A percentile compares a stretch with the other conserved stretches of the same genome.
Conservation (phyloP, 768 basidiomycete species). For the Mycena amicta region DNA sequence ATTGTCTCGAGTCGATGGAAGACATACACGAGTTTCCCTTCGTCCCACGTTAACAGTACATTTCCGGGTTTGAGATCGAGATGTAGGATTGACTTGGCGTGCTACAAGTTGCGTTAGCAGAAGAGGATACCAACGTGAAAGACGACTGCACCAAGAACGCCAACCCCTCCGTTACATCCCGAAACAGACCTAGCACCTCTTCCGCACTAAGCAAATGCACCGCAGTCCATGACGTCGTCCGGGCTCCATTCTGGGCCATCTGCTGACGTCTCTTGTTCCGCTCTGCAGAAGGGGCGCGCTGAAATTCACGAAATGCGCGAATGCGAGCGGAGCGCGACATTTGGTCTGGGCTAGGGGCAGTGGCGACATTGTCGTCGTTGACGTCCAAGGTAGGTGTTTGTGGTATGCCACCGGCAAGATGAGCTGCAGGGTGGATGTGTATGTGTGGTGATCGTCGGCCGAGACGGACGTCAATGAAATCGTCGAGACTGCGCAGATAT, state of each 20-base stretch:
- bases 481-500: slow-evolving; percentile 59
- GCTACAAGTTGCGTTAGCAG: slow-evolving; percentile 47
- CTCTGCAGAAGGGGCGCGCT: slow-evolving; percentile 64
- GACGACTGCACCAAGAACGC: slow-evolving; percentile 70
- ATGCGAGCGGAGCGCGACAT: slow-evolving; percentile 73
- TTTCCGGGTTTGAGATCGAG: slow-evolving; percentile 95
- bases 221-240: slow-evolving; percentile 57
- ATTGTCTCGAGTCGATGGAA: neutral
- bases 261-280: slow-evolving; percentile 60
- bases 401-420: slow-evolving; percentile 13
- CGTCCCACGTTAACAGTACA: slow-evolving; percentile 90
- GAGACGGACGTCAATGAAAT: slow-evolving; percentile 79
- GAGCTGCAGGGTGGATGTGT: slow-evolving; percentile 40
- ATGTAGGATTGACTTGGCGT: slow-evolving; percentile 84
- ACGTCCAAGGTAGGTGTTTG: slow-evolving; percentile 17
- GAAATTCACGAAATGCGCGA: slow-evolving; percentile 72
- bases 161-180: slow-evolving; percentile 84
- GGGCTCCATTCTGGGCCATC: slow-evolving; percentile 35
- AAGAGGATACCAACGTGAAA: neutral
- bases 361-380: slow-evolving; percentile 20
- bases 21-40: slow-evolving; percentile 76
- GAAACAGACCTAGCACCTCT: slow-evolving; percentile 80
- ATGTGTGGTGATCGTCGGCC: slow-evolving; percentile 60
- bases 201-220: slow-evolving; percentile 85
- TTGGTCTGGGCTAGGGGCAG: slow-evolving; percentile 31